A percentile compares a stretch with the other conserved stretches of the same genome.
Evolutionary conservation across 2,329 filamentous ascomycete genomes (phyloP).

Genomic region (Cryphonectria parasitica): DNA sequence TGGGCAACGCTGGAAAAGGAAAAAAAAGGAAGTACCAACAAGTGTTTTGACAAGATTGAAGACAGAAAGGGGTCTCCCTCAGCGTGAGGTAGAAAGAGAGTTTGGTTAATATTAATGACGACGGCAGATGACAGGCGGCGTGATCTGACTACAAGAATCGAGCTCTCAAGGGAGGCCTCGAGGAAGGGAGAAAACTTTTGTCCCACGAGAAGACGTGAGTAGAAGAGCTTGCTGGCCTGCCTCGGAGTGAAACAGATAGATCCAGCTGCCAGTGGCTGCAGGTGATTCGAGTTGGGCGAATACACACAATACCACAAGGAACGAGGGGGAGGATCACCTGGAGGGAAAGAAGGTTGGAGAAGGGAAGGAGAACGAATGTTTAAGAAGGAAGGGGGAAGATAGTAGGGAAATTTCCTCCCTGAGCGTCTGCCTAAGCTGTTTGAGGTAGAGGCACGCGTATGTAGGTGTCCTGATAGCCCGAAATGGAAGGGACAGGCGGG

Average conservation of each 20-base stretch:
- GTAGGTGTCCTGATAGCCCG: not conserved
- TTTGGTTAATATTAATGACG: not conserved
- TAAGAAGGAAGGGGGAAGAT: not conserved
- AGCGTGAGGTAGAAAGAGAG: not conserved
- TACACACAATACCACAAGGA: slow-evolving; percentile 1
- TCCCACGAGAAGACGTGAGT: not conserved
- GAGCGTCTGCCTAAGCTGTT: not conserved
- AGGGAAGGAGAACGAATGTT: not conserved
- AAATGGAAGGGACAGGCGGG: slow-evolving; percentile 14
- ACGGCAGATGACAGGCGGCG: not conserved
- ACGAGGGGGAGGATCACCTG: not conserved
- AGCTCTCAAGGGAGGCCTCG: not conserved
- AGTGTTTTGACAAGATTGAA: not conserved
- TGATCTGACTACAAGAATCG: not conserved
- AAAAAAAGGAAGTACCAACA: not conserved
- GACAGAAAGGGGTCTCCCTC: not conserved
- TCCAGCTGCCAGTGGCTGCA: not conserved
- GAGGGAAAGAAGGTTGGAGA: not conserved
- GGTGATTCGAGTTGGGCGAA: slow-evolving; percentile 16
- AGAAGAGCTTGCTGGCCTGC: not conserved
- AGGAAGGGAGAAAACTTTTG: not conserved
- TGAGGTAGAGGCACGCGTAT: not conserved
- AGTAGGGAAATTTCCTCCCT: not conserved
- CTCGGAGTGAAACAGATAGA: not conserved
- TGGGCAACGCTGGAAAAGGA: not conserved